phyloP scores from a whole-genome alignment of 2,329 filamentous ascomycete species.

The Ceratocystis ficicola region DNA sequence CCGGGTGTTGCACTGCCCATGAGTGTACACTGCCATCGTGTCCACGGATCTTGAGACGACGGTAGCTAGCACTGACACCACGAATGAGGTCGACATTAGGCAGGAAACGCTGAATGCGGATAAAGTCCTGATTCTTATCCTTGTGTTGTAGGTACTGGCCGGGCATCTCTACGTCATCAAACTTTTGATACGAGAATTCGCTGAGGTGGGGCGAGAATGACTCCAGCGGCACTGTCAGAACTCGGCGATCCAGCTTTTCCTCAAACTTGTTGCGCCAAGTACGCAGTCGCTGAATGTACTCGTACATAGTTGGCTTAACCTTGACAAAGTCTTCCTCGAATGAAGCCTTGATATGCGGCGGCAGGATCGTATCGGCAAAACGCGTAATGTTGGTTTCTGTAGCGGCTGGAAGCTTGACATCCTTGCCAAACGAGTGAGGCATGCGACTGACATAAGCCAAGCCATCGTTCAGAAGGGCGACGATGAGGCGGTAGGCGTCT shows the following conservation, averaged over 20 bases:
- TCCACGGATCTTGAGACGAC: conserved; percentile 86
- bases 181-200: conserved; percentile 95
- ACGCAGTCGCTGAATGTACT: conserved; percentile 94
- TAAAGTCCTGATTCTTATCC: conserved; percentile 98
- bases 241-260: conserved; percentile 82
- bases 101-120: conserved; percentile 92
- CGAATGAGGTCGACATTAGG: conserved; percentile 89
- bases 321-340: conserved; percentile 96
- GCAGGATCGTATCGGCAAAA: conserved; percentile 92
- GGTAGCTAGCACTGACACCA: conserved; percentile 79
- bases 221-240: conserved; percentile 63
- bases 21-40: conserved; percentile 96
- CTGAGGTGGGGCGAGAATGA: conserved; percentile 80
- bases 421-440: conserved; percentile 74
- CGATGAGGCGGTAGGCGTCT: conserved; percentile 91
- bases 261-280: conserved; percentile 97
- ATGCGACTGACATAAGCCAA: conserved; percentile 83
- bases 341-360: conserved; percentile 84
- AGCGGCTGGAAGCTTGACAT: conserved; percentile 75
- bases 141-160: conserved; percentile 95
- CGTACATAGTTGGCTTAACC: conserved; percentile 92
- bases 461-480: conserved; percentile 92
- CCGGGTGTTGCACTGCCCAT: conserved; percentile 93
- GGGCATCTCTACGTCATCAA: conserved; percentile 95
- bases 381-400: conserved; percentile 95